Evolutionary conservation across 192 early-diverging fungal species (phyloP).

Genomic region (Coemansia sp.): DNA sequence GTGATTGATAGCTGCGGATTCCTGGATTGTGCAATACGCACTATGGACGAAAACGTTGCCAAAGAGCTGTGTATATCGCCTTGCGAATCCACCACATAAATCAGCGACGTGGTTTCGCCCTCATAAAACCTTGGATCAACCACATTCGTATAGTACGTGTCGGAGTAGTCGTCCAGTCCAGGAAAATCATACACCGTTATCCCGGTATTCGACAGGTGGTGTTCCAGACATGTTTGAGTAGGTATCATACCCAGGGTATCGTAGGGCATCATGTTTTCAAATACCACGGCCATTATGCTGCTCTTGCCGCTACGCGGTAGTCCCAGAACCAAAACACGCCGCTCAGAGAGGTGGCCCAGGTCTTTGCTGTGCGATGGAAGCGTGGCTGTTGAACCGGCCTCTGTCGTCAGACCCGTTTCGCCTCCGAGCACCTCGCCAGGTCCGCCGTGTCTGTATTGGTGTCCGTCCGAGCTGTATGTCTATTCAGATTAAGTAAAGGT

Average conservation of each 20-base stretch:
- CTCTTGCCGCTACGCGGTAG: conserved; percentile 49
- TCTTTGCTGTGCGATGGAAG: conserved; percentile 9
- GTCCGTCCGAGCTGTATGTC: too few relatives aligned
- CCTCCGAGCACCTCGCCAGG: conserved; percentile 1
- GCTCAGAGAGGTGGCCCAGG: conserved; percentile 20
- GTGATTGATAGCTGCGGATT: conserved; percentile 88
- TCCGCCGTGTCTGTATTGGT: too few relatives aligned
- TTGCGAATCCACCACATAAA: conserved; percentile 96
- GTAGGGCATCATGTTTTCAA: conserved; percentile 25
- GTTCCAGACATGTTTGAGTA: conserved; percentile 21
- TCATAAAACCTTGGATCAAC: conserved; percentile 61
- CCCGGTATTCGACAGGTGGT: conserved; percentile 30
- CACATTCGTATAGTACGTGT: conserved; percentile 50
- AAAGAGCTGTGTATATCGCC: conserved; percentile 84
- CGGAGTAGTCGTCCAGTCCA: conserved; percentile 79
- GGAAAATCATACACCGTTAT: conserved; percentile 85
- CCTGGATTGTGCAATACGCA: conserved; percentile 69
- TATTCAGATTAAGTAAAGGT: too few relatives aligned
- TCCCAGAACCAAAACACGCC: conserved; percentile 48
- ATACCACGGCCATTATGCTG: conserved; percentile 40
- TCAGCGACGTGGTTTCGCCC: conserved; percentile 68
- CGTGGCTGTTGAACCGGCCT: conserved; percentile 16
- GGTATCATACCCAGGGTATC: conserved; percentile 36
- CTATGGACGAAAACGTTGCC: conserved; percentile 64
- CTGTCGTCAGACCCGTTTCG: conserved; percentile 19